A percentile compares a stretch with the other conserved stretches of the same genome.
Evolutionary conservation across 768 basidiomycete species (phyloP).

Genomic region (Kockovaella imperatae): DNA sequence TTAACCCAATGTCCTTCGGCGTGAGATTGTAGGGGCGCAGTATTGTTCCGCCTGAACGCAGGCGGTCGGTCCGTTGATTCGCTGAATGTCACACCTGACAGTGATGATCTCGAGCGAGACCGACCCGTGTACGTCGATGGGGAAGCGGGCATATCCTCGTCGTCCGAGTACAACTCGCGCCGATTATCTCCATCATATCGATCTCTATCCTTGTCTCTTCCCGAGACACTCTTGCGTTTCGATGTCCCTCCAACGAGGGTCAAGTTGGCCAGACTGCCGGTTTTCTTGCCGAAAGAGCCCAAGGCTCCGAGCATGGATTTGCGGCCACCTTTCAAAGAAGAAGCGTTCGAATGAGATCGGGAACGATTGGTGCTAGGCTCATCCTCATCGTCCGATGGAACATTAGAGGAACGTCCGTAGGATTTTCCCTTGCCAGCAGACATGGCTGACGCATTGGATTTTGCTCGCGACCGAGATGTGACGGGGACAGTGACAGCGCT

Average conservation of each 20-base stretch:
- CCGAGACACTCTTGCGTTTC: not conserved
- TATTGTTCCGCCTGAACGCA: not conserved
- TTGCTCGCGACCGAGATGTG: constrained; percentile 26
- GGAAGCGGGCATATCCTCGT: constrained; percentile 16
- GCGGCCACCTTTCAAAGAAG: constrained; percentile 21
- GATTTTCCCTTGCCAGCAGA: constrained; percentile 13
- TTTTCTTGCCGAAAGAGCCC: constrained; percentile 41
- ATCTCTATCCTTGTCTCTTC: constrained; percentile 18
- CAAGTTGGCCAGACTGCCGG: constrained; percentile 6
- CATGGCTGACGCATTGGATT: constrained; percentile 27
- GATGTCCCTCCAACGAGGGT: not conserved
- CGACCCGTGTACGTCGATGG: constrained; percentile 14
- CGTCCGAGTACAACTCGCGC: constrained; percentile 16
- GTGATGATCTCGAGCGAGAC: constrained; percentile 20
- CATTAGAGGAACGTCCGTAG: constrained; percentile 5
- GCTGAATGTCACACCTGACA: constrained; percentile 1
- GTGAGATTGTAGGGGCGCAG: constrained; percentile 4
- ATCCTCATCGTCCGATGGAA: constrained; percentile 27
- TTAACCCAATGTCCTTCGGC: constrained; percentile 47
- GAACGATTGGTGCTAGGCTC: constrained; percentile 27
- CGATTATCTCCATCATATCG: constrained; percentile 21
- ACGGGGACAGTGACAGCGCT: not conserved
- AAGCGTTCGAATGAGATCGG: constrained; percentile 40
- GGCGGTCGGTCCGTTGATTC: constrained; percentile 1
- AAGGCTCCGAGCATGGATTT: constrained; percentile 33